These are phyloP conservation scores for Ogataea parapolymorpha DNA, from an alignment of 805 yeast genomes.

Conservation along the genomic window DNA sequence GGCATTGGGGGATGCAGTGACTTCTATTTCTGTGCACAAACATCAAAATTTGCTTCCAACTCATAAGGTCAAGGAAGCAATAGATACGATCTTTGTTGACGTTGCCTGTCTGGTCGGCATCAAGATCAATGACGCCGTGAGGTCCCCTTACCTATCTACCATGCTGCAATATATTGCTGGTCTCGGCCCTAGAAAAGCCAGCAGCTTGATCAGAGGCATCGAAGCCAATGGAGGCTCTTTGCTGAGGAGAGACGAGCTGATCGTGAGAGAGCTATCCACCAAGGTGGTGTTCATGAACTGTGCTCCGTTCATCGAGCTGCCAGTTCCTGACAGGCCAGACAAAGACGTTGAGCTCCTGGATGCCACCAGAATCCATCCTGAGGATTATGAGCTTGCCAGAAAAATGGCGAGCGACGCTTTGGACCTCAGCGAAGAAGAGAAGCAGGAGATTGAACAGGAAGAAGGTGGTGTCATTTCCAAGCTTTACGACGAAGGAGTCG, in stretches of 20 bases:
- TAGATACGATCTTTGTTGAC: slow-evolving; percentile 84
- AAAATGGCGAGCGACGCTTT: slow-evolving; percentile 98
- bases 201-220: slow-evolving; percentile 78
- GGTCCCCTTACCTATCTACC: slow-evolving; percentile 68
- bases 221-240: slow-evolving; percentile 65
- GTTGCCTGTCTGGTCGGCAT: slow-evolving; percentile 89
- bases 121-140: slow-evolving; percentile 85
- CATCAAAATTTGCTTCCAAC: slow-evolving; percentile 68
- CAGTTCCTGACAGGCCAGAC: slow-evolving; percentile 51
- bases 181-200: slow-evolving; percentile 92
- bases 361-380: slow-evolving; percentile 96
- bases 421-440: slow-evolving; percentile 93
- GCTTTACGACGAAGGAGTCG: slow-evolving; percentile 65
- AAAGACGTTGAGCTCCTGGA: slow-evolving; percentile 80
- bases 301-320: slow-evolving; percentile 83
- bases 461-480: slow-evolving; percentile 77
- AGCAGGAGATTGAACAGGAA: slow-evolving; percentile 63
- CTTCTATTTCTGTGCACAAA: slow-evolving; percentile 60
- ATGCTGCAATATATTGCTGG: slow-evolving; percentile 81
- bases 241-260: slow-evolving; percentile 71
- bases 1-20: slow-evolving; percentile 69
- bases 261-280: slow-evolving; percentile 74
- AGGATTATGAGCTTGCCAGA: slow-evolving; percentile 92
- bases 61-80: slow-evolving; percentile 60
- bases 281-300: slow-evolving; percentile 86